Evolutionary conservation across 2,329 filamentous ascomycete genomes (phyloP), one percentile per base, ranked within the genome.

Genomic region (Lizonia empirigonia): DNA sequence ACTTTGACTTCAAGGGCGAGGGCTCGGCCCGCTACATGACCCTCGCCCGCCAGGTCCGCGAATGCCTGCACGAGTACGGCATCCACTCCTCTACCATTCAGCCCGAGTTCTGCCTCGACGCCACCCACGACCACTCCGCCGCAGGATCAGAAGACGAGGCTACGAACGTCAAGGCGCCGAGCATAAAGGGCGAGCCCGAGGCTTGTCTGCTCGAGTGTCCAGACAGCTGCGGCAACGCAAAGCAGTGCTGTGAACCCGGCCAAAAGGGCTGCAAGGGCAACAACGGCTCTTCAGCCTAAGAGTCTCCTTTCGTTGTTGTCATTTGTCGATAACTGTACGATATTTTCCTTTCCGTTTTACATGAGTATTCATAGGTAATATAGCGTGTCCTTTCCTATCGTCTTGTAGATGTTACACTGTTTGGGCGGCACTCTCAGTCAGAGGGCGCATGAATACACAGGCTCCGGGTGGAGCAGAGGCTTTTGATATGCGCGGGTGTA

Each of bases 71-170:
- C 73, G 92, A 85, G 27, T 97, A 96, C 64, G 93, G 94, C 48
- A 97, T 99, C 59, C 94, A 99, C 77, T 95, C 90, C 29, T 93
- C 91, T 27, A 99, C 94, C 10, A 97, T 99, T 63, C 94, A 99
- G 74, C 94, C 94, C 5, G 94, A 99, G 73, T 99, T 79, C 67
- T 77, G 76, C 60, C 70, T 78, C 19, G 71, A 80, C 49, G 67
- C 69, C 5, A 72, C 71, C 15, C 75, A 78, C 56, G 73, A 76
- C 52, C 77, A 79, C 55, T 66, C 72, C 3, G 67, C 65, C 16
- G 63, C 49, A 44, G 64, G 59, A n/a, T 64, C 54, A 38, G 67
- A 69, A 46, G 64, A 71, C 40, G 70, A 72, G 38, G 66, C 58
- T 7, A 56, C 60, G 34, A 55, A 55, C 26, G 71, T 65, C 47